Evolutionary conservation across 495 filamentous ascomycete species (phyloP).

Genomic region (Penicillium goetzii): DNA sequence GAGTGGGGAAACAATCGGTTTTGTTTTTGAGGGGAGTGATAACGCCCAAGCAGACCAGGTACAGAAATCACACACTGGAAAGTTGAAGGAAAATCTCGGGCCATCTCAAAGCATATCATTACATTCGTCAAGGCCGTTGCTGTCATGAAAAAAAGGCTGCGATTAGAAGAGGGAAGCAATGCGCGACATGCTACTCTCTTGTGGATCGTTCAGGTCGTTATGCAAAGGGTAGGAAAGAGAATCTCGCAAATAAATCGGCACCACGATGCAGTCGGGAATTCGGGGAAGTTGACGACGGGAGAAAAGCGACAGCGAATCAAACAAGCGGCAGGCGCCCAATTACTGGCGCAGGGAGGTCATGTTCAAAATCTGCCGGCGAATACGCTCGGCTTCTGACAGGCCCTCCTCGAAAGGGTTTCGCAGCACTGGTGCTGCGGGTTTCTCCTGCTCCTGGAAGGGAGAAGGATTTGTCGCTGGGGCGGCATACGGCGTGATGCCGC

Average conservation of each 20-base stretch:
- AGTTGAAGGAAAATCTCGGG: slow-evolving; percentile 11
- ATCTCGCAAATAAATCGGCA: slow-evolving; percentile 28
- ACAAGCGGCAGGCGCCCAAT: slow-evolving; percentile 1
- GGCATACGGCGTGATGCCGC: slow-evolving; percentile 26
- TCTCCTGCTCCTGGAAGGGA: slow-evolving; percentile 25
- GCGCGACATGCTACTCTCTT: slow-evolving; percentile 16
- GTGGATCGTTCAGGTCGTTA: slow-evolving; percentile 43
- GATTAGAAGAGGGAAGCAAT: slow-evolving; percentile 19
- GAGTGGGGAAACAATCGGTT: slow-evolving; percentile 8
- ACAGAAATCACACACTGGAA: neutral
- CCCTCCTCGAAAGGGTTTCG: slow-evolving; percentile 46
- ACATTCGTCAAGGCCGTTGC: slow-evolving; percentile 47
- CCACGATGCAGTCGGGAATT: slow-evolving; percentile 26
- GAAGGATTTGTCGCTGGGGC: slow-evolving; percentile 16
- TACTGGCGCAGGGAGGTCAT: slow-evolving; percentile 44
- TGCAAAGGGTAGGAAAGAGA: slow-evolving; percentile 23
- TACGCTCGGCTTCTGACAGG: slow-evolving; percentile 53
- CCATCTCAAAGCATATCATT: slow-evolving; percentile 37
- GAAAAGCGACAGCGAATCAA: neutral
- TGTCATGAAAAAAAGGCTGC: slow-evolving; percentile 39
- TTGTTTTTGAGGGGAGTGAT: slow-evolving; percentile 16
- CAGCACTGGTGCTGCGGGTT: slow-evolving; percentile 27
- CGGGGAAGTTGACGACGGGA: slow-evolving; percentile 6
- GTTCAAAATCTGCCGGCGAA: slow-evolving; percentile 51
- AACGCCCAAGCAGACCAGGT: slow-evolving; percentile 12